Evolutionary conservation across 2,329 filamentous ascomycete genomes (phyloP), one percentile per base, ranked within the genome.

Genomic region (Zasmidium angulare): DNA sequence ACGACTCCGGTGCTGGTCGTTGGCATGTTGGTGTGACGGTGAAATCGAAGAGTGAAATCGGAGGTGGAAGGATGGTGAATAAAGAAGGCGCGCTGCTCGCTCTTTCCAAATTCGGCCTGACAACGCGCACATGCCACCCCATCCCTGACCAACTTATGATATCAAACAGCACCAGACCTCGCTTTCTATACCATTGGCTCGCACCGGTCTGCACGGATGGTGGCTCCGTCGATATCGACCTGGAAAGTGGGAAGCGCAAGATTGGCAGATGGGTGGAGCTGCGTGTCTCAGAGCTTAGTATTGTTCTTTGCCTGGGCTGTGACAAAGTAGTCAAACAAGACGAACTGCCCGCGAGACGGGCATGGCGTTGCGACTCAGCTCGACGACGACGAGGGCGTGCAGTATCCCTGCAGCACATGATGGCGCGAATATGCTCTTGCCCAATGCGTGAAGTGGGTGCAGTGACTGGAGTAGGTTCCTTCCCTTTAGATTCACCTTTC

Each of bases 271-370:
- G 24, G 2, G 36, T 17, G 36, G 36, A 19, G 49, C 21, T 3
- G 49, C 49, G 20, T 50, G 49, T 50, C 49, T 50, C 24, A 43
- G 36, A 23, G 49, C 49, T 50, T 50, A 50, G 49, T 50, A 50
- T 50, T 50, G 49, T 50, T 50, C 49, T 50, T 29, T 29, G 12
- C 22, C 22, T 22, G 22, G 49, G 49, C 49, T 26, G 23, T 3
- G 7, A 43, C 36, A 43, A 43, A 43, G n/a, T 17, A 7, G 36
- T 19, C 36, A 14, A 43, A 43, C 36, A 43, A 3, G 12, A 43
- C 36, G 14, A 43, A 4, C 36, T 43, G 12, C 36, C 36, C 36
- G n/a, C 36, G 36, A 43, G 36, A 43, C 36, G 9, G 7, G 36
- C 36, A 43, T 43, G 11, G 11, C 36, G n/a, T 19, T 43, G n/a